Evolutionary conservation across 1,284 basidiomycete genomes (phyloP), one percentile per base, ranked within the genome.

Genomic region (Spongispora temasekensis): DNA sequence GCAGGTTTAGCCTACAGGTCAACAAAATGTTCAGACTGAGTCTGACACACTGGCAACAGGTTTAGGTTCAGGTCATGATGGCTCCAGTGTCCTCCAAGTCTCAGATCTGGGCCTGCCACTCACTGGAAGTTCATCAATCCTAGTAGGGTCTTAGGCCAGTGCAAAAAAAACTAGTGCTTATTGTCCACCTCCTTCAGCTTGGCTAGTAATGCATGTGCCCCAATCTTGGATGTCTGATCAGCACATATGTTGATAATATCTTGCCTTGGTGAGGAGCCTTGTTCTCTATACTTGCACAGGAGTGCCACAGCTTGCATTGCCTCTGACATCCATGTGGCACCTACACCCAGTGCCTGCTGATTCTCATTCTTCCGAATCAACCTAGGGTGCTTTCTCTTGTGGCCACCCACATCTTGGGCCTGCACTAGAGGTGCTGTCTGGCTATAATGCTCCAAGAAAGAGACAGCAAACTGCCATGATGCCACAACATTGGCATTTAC

Each of bases 111-210:
- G n/a, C n/a, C n/a, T n/a, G n/a, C n/a, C n/a, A n/a, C n/a, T n/a
- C n/a, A n/a, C n/a, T n/a, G n/a, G n/a, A n/a, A n/a, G n/a, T n/a
- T n/a, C n/a, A n/a, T n/a, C n/a, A n/a, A n/a, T n/a, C n/a, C n/a
- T n/a, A n/a, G n/a, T n/a, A n/a, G n/a, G n/a, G n/a, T n/a, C n/a
- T n/a, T n/a, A n/a, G n/a, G n/a, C n/a, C n/a, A n/a, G n/a, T n/a
- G n/a, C n/a, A n/a, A n/a, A n/a, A n/a, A n/a, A n/a, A n/a, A n/a
- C n/a, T n/a, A n/a, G n/a, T n/a, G n/a, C 32, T 55, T 25, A 30
- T 30, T 35, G 23, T 59, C 53, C 34, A 50, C 53, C 31, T 44
- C 40, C 40, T 7, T 58, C 27, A 58, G 42, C 42, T 19, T 53
- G 0, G 1, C 1, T 32, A 58, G 17, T n/a, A 58, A 17, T 15